Conservation (phyloP, 2,329 filamentous ascomycete species). For the Thielaviopsis euricoi region DNA sequence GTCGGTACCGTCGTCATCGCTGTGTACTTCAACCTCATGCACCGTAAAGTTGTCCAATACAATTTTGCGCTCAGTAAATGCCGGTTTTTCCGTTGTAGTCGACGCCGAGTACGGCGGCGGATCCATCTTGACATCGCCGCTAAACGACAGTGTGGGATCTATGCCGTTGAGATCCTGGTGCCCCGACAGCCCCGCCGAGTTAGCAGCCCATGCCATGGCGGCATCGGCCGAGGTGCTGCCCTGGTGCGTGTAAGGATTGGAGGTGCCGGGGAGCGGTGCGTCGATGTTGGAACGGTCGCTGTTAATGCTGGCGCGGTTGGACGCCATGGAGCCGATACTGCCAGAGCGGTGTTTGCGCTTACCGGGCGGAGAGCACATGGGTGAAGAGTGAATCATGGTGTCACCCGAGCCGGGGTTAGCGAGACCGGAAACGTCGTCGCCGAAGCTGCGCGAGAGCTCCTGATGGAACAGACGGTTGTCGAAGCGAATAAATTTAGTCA, state of each 20-base stretch:
- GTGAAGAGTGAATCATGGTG: slow-evolving; percentile 8
- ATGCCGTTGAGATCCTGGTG: background rate
- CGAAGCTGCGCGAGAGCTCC: slow-evolving; percentile 24
- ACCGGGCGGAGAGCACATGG: slow-evolving; percentile 17
- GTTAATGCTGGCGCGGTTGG: slow-evolving; percentile 18
- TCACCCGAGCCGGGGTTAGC: background rate
- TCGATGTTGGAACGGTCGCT: slow-evolving; percentile 9
- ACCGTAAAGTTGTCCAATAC: background rate
- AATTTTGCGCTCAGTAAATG: background rate
- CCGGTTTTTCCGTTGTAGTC: background rate
- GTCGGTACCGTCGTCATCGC: background rate
- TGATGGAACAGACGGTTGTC: slow-evolving; percentile 36
- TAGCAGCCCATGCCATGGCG: background rate
- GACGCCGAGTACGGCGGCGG: background rate
- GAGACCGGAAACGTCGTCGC: slow-evolving; percentile 17
- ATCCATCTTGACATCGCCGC: background rate
- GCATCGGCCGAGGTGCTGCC: background rate
- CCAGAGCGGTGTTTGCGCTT: slow-evolving; percentile 29
- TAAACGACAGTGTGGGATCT: background rate
- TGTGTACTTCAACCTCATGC: background rate
- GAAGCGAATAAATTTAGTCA: slow-evolving; percentile 30
- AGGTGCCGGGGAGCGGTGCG: background rate
- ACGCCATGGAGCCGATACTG: slow-evolving; percentile 29
- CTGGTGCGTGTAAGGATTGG: background rate
- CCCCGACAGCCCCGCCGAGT: background rate